Percentiles rank a stretch among this genome's conserved stretches.
Conservation (phyloP, 768 basidiomycete genomes). For the Trametes cinnabarina region DNA sequence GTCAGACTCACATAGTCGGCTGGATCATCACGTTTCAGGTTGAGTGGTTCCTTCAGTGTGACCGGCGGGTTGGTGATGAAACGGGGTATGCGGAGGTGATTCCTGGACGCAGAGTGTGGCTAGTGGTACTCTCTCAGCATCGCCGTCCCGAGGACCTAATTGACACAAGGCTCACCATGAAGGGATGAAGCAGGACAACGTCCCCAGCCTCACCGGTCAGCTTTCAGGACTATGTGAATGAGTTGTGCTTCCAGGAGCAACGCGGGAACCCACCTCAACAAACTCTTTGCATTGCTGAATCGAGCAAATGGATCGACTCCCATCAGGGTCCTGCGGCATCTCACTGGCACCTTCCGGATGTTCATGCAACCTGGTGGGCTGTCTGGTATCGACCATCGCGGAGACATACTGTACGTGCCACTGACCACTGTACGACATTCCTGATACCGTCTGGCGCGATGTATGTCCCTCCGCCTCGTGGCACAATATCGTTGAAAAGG, state of each 20-base stretch:
- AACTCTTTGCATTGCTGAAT: slow-evolving; percentile 23
- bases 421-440: slow-evolving; percentile 24
- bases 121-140: background rate
- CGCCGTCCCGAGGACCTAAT: background rate
- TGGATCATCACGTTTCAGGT: slow-evolving; percentile 31
- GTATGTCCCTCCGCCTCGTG: slow-evolving; percentile 36
- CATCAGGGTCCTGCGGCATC: slow-evolving; percentile 22
- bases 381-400: background rate
- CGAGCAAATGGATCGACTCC: slow-evolving; percentile 21
- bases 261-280: slow-evolving; percentile 21
- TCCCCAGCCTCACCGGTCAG: slow-evolving; percentile 38
- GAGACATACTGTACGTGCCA: background rate
- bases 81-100: slow-evolving; percentile 33
- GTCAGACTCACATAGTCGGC: slow-evolving; percentile 24
- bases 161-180: slow-evolving; percentile 29
- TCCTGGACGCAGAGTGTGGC: slow-evolving; percentile 37
- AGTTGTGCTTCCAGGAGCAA: background rate
- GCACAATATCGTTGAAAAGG: slow-evolving; percentile 34
- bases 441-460: slow-evolving; percentile 37
- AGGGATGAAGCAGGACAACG: slow-evolving; percentile 36
- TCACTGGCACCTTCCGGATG: slow-evolving; percentile 22
- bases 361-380: slow-evolving; percentile 17
- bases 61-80: slow-evolving; percentile 41
- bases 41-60: slow-evolving; percentile 33
- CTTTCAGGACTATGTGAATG: background rate